Base-by-base conservation (phyloP, 495 filamentous ascomycete species). In the Hypoxylon crocopeplum region DNA sequence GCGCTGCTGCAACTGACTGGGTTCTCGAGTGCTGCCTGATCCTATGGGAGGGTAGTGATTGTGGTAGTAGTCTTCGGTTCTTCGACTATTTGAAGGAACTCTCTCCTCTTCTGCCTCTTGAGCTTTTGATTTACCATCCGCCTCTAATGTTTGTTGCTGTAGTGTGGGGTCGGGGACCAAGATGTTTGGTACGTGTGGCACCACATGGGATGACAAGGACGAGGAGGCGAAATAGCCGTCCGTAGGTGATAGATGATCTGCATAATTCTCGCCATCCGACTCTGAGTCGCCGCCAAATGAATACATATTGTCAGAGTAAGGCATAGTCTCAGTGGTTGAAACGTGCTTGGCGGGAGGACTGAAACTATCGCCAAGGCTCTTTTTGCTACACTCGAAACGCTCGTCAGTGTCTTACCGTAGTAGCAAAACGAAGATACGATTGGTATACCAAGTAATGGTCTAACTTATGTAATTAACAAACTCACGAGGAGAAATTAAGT, bases 281-380 rank as follows among this genome's bases (percentile, higher is more conserved):
- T 71, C 69, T 49, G 58, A 56, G 45, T 73, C 69, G 58, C 67
- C 75, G 37, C 64, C 56, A 63, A 68, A 59, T 20, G 74, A 76
- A 62, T 74, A 75, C 56, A 79, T 61, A 47, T 78, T 71, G 64
- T 79, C 78, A 7, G 77, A 75, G 62, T 78, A 78, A 1, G 77
- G 75, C 56, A 68, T 70, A 42, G 46, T 59, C 40, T 47, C 56
- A 42, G 39, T 39, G 19, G 46, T 67, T 69, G 62, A 69, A 62
- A 66, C 69, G 13, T 12, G 48, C 56, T 65, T 58, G 49, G 53
- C 53, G 19, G 29, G 27, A 15, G 24, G 56, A 56, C 34, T 66
- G 64, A 68, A 62, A 62, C 60, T 63, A 67, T 67, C 59, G 59
- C 66, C 63, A 67, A 61, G 62, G 40, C 39, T 24, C n/a, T 25